Base-by-base conservation (phyloP, 768 basidiomycete genomes). In the Boletus tylopilopsis region DNA sequence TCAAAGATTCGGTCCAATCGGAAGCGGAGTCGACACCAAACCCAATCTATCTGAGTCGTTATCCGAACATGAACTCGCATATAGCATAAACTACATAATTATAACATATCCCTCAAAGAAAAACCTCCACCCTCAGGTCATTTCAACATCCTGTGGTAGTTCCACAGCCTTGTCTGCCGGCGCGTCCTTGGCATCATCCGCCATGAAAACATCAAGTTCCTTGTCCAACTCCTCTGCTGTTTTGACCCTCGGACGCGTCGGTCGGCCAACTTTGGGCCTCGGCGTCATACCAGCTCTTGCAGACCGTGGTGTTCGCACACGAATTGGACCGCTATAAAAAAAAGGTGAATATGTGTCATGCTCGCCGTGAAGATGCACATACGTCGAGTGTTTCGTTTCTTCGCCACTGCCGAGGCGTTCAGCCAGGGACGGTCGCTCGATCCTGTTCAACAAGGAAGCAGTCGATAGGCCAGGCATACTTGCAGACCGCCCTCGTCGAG, bases 161-260 rank as follows among this genome's bases (percentile, higher is more conserved):
- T 53, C 53, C 16, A 5, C 35, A 5, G 45, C 49, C 40, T 58
- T 62, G 37, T 51, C 55, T 6, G 52, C 54, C n/a, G 61, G 43
- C 2, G 34, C 60, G 11, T 63, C 59, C 36, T 68, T 58, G 4
- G 35, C 60, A 0, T 76, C 69, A 57, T 85, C 85, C 8, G 78
- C 81, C 89, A 91, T 89, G 59, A 90, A 90, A 4, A 84, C 80
- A 56, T 96, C 93, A 51, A 96, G 66, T 69, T 96, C 93, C 65
- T 79, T 84, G 66, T 96, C 93, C 51, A 96, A 70, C 57, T 95
- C 89, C 50, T 84, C 87, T 8, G 81, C 87, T 2, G 87, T 87
- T 68, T 89, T 83, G 4, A 79, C 75, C 68, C 84, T 82, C 61
- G 76, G 71, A 19, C 67, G 67, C 12, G 52, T 50, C 22, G 64